Conservation (phyloP, 345 rosid genomes). For the Luvunga scandens region DNA sequence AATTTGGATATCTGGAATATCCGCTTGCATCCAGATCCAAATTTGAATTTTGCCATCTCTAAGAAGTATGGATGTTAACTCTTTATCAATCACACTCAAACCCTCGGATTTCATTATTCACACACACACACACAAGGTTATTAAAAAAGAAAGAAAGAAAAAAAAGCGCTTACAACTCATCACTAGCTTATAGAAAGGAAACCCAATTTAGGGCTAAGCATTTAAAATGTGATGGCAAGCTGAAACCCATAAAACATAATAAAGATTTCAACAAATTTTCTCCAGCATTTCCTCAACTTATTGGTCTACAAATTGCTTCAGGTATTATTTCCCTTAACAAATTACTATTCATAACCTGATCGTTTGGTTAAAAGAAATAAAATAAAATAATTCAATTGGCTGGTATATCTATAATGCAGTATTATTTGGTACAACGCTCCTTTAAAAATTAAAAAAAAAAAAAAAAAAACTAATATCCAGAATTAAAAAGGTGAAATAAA, state of each 20-base stretch:
- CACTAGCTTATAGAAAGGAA: not conserved
- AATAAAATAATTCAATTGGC: not conserved
- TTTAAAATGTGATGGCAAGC: not conserved
- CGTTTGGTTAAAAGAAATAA: not conserved
- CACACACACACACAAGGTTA: no score
- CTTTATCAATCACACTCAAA: not conserved
- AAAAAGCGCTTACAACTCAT: no score
- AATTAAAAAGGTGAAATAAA: no score
- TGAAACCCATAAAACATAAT: not conserved
- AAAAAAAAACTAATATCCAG: no score
- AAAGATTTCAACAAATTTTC: not conserved
- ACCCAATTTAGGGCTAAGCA: not conserved
- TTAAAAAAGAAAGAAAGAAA: no score
- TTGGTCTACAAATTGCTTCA: not conserved
- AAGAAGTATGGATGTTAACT: not conserved
- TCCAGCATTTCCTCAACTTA: not conserved
- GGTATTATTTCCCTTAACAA: not conserved
- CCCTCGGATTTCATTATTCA: not conserved
- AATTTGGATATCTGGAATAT: no score
- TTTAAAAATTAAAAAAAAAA: no score
- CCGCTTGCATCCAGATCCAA: no score
- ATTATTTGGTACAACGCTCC: no score
- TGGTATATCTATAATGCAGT: no score
- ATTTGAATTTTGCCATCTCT: no score
- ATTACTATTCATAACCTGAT: not conserved